phyloP scores from a whole-genome alignment of 2,329 filamentous ascomycete species.

The Ascochyta fabae region DNA sequence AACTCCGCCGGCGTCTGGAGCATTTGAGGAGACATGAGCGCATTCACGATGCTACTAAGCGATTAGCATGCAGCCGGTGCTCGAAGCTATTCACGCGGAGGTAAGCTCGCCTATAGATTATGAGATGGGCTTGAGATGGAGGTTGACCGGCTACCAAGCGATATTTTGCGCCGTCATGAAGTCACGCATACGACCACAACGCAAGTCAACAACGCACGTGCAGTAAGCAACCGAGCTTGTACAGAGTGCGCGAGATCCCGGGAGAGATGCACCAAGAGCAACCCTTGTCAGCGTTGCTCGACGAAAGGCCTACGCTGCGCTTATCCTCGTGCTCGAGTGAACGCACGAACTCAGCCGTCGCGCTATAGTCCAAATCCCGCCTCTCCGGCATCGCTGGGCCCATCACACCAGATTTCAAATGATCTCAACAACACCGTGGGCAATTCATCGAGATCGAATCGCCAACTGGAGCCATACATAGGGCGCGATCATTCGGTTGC shows the following conservation, averaged over 20 bases:
- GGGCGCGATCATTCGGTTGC: no score
- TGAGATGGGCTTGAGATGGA: no score
- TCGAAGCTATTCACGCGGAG: slow-evolving; percentile 15
- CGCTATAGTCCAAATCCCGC: background rate
- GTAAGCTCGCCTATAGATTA: background rate
- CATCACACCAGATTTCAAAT: no score
- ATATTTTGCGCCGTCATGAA: slow-evolving; percentile 17
- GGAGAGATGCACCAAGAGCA: slow-evolving; percentile 14
- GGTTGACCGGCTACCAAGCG: slow-evolving; percentile 4
- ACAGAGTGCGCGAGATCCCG: slow-evolving; percentile 14
- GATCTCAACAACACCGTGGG: no score
- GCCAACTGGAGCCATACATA: no score
- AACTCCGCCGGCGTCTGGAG: slow-evolving; percentile 1
- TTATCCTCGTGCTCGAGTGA: slow-evolving; percentile 5
- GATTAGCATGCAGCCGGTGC: slow-evolving; percentile 10
- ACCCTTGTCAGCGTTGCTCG: slow-evolving; percentile 14
- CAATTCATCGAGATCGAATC: no score
- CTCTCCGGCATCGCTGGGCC: no score
- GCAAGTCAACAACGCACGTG: background rate
- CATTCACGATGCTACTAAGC: slow-evolving; percentile 8
- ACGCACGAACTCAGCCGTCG: background rate
- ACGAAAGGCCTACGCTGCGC: slow-evolving; percentile 11
- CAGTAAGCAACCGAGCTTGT: slow-evolving; percentile 13
- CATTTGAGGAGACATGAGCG: slow-evolving; percentile 18
- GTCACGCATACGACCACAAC: slow-evolving; percentile 5